Evolutionary conservation across 768 basidiomycete genomes (phyloP).

Genomic region (Russula compacta): DNA sequence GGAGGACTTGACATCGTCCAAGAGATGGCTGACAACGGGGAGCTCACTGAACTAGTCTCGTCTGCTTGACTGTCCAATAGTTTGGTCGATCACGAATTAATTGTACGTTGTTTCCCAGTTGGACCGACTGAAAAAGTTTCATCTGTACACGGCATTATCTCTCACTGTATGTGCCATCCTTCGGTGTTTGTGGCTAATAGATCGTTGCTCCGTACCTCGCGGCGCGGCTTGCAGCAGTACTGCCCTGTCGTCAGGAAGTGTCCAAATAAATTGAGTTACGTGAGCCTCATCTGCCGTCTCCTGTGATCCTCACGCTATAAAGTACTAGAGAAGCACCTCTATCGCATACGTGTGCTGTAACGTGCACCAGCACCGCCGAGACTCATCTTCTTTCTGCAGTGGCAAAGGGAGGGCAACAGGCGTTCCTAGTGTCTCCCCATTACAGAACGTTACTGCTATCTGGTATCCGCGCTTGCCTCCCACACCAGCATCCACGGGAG

Average conservation of each 20-base stretch:
- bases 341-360: neutral
- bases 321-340: neutral
- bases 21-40: slow-evolving; percentile 79
- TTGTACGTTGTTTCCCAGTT: neutral
- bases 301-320: neutral
- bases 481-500: too few species aligned
- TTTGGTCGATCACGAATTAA: neutral
- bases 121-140: neutral
- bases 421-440: too few species aligned
- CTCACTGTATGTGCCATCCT: neutral
- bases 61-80: slow-evolving; percentile 7
- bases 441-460: too few species aligned
- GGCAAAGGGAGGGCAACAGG: neutral
- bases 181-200: neutral
- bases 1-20: slow-evolving; percentile 91
- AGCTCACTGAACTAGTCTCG: slow-evolving; percentile 44
- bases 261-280: neutral
- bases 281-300: neutral
- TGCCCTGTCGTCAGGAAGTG: neutral
- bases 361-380: neutral
- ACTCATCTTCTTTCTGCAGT: neutral
- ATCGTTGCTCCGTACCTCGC: neutral
- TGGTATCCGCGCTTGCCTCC: too few species aligned
- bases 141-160: neutral
- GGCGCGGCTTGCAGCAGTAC: neutral